Conservation (phyloP, 257 asterid genomes). For the Catharanthus roseus region DNA sequence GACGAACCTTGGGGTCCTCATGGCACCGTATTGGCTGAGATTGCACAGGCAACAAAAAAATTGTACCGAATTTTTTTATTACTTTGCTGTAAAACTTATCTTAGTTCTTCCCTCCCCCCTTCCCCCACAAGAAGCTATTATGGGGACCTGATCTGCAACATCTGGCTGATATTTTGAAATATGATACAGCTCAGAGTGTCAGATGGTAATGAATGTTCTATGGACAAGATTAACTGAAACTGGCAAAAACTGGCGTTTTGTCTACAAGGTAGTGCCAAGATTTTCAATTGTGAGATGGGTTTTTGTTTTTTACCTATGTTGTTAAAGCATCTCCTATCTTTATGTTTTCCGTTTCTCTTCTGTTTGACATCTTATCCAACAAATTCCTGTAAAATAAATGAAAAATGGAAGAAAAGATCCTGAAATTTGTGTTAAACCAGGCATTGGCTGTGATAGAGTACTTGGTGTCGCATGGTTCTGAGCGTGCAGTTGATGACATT, state of each 20-base stretch:
- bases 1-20: conserved; percentile 99
- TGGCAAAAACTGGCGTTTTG: conserved; percentile 84
- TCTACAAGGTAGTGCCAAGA: conserved; percentile 58
- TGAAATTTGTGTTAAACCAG: conserved; percentile 34
- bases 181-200: conserved; percentile 76
- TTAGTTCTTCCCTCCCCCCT: conserved; percentile 14
- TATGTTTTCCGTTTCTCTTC: conserved; percentile 7
- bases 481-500: conserved; percentile 93
- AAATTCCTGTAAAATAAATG: neutral
- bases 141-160: neutral
- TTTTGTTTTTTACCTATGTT: conserved; percentile 6
- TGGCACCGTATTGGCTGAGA: conserved; percentile 90
- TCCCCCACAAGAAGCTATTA: neutral
- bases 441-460: conserved; percentile 90
- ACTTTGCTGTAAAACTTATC: conserved; percentile 9
- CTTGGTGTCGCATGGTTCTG: conserved; percentile 96
- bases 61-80: conserved; percentile 38
- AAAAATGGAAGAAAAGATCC: neutral
- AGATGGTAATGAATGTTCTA: conserved; percentile 82
- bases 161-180: conserved; percentile 31
- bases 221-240: conserved; percentile 87
- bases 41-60: conserved; percentile 86
- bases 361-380: conserved; percentile 12
- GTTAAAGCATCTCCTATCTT: neutral
- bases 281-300: conserved; percentile 3